These are phyloP conservation scores for Colletotrichum melonis DNA, from an alignment of 2,329 filamentous ascomycete genomes.

Conservation along the genomic window DNA sequence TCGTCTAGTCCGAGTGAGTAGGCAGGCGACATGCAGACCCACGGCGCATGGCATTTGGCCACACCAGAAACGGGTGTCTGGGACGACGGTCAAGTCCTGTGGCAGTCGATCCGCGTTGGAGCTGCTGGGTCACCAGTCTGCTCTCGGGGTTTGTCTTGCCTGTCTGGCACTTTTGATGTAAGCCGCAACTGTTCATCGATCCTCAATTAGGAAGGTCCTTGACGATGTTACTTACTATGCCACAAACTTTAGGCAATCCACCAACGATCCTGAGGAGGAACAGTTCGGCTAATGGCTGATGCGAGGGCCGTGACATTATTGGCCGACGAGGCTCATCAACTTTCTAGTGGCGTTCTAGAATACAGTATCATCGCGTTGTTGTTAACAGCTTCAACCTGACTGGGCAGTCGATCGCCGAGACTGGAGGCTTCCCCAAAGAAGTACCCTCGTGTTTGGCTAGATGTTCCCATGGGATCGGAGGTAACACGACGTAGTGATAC, in stretches of 20 bases:
- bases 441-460: not conserved
- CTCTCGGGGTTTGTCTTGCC: not conserved
- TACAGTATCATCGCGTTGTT: too few species aligned
- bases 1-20: not conserved
- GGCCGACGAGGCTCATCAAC: too few species aligned
- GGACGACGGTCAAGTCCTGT: not conserved
- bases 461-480: not conserved
- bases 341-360: constrained; percentile 22
- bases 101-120: not conserved
- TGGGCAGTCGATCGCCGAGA: not conserved
- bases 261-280: not conserved
- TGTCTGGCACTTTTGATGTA: constrained; percentile 19
- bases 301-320: not conserved
- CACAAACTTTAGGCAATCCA: not conserved
- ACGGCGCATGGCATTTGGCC: not conserved
- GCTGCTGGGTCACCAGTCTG: not conserved
- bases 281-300: not conserved
- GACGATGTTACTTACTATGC: not conserved
- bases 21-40: not conserved
- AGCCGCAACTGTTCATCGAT: constrained; percentile 14
- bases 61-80: not conserved
- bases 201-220: constrained; percentile 17
- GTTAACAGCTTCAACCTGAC: not conserved
- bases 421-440: not conserved
- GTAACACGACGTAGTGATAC: not conserved